phyloP scores from a whole-genome alignment of 768 basidiomycete species.

The Pleurotus salmoneostramineus region DNA sequence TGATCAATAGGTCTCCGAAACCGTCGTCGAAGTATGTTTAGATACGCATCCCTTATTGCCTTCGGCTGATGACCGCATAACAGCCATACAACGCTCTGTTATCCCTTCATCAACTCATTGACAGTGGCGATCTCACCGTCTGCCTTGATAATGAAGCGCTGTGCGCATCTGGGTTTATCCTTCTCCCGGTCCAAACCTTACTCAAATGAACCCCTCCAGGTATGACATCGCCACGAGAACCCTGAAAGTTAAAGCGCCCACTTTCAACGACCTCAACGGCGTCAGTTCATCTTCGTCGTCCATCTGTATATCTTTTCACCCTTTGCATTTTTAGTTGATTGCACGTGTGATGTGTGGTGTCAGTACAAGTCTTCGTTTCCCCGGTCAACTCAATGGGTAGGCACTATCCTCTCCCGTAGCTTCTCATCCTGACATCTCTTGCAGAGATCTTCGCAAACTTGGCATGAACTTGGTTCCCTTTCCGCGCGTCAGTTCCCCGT shows the following conservation, averaged over 20 bases:
- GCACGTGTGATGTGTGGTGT: conserved; percentile 93
- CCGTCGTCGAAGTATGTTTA: conserved; percentile 58
- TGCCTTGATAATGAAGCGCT: conserved; percentile 88
- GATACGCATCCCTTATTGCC: conserved; percentile 31
- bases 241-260: conserved; percentile 60
- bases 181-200: too few relatives aligned
- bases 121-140: conserved; percentile 80
- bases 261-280: conserved; percentile 65
- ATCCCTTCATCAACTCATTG: conserved; percentile 85
- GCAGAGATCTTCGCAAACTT: conserved; percentile 82
- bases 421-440: not conserved
- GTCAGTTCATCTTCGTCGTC: conserved; percentile 30
- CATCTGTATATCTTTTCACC: not conserved
- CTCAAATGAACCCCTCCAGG: too few relatives aligned
- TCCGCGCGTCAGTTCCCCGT: conserved; percentile 64
- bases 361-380: conserved; percentile 88
- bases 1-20: conserved; percentile 42
- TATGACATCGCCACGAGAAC: conserved; percentile 69
- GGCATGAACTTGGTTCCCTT: conserved; percentile 95
- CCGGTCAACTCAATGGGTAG: conserved; percentile 89
- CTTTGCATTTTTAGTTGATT: conserved; percentile 47
- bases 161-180: too few relatives aligned
- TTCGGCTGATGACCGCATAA: conserved; percentile 41
- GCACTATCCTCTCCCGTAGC: conserved; percentile 12
- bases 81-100: conserved; percentile 87